phyloP scores from a whole-genome alignment of 768 basidiomycete species.

The Tylopilus balloui region DNA sequence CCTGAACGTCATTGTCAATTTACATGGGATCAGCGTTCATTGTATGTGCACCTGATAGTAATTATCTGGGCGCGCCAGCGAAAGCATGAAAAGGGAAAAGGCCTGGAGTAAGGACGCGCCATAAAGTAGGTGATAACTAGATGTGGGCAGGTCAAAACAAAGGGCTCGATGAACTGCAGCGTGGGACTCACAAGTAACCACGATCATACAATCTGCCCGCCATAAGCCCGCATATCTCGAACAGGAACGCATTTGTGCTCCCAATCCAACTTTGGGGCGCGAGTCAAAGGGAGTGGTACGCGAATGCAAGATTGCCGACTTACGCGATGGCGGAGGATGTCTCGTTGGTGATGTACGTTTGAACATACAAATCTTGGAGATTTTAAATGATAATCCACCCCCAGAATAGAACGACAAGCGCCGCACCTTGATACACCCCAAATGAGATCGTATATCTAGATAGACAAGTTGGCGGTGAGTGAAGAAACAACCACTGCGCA shows the following conservation, averaged over 20 bases:
- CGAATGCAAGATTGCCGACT: conserved; percentile 9
- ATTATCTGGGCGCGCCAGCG: conserved; percentile 38
- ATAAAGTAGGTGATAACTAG: conserved; percentile 24
- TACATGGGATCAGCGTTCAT: too few relatives aligned
- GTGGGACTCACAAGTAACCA: conserved; percentile 44
- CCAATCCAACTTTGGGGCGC: conserved; percentile 39
- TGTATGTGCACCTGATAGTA: conserved; percentile 38
- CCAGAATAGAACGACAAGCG: neutral
- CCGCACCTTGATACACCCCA: conserved; percentile 41
- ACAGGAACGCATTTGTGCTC: conserved; percentile 45
- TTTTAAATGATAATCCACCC: neutral
- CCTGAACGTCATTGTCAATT: conserved; percentile 24
- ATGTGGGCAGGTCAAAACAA: conserved; percentile 7
- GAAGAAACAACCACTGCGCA: neutral
- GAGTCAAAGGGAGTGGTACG: neutral
- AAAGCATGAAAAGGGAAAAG: conserved; percentile 43
- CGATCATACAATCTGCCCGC: conserved; percentile 48
- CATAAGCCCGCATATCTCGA: conserved; percentile 41
- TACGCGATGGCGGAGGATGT: conserved; percentile 40
- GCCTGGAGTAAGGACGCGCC: conserved; percentile 27
- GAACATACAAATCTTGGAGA: conserved; percentile 36
- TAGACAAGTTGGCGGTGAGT: neutral
- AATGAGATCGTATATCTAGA: conserved; percentile 37
- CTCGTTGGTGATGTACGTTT: conserved; percentile 34
- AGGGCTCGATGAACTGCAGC: too few relatives aligned